Conservation (phyloP, 1,284 basidiomycete genomes). For the Naganishia cerealis region DNA sequence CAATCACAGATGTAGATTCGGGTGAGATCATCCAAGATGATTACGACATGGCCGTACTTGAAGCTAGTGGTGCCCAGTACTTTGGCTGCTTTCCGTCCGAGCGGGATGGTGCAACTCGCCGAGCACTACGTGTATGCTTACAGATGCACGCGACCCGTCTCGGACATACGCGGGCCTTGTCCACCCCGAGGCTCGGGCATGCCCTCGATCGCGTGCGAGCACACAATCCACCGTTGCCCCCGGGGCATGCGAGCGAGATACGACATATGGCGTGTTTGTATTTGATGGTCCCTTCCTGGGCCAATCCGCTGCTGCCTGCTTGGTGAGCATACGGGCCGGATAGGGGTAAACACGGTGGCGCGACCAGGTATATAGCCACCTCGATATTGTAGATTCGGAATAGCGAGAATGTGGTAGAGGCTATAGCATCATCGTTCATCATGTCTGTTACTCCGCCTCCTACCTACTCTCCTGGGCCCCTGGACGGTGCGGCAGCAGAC, state of each 20-base stretch:
- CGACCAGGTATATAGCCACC: not conserved
- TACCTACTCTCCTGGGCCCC: constrained; percentile 24
- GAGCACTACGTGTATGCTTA: no score
- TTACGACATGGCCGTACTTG: no score
- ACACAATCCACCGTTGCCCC: not conserved
- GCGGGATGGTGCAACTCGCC: no score
- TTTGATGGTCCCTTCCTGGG: not conserved
- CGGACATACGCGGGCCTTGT: no score
- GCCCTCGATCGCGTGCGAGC: no score
- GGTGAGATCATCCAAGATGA: no score
- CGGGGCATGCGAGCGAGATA: constrained; percentile 5
- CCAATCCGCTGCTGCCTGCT: not conserved
- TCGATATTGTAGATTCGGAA: not conserved
- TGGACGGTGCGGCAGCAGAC: constrained; percentile 13
- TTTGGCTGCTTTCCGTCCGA: no score
- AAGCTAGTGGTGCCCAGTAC: no score
- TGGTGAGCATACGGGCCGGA: not conserved
- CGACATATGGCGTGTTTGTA: constrained; percentile 3
- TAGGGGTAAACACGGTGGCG: not conserved
- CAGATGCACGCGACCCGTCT: no score
- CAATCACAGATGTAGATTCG: not conserved
- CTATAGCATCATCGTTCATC: not conserved
- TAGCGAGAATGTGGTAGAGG: no score
- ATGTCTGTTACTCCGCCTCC: constrained; percentile 36
- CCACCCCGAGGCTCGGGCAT: no score